Evolutionary conservation across 257 asterid species (phyloP).

Genomic region (Oldenlandia corymbosa): DNA sequence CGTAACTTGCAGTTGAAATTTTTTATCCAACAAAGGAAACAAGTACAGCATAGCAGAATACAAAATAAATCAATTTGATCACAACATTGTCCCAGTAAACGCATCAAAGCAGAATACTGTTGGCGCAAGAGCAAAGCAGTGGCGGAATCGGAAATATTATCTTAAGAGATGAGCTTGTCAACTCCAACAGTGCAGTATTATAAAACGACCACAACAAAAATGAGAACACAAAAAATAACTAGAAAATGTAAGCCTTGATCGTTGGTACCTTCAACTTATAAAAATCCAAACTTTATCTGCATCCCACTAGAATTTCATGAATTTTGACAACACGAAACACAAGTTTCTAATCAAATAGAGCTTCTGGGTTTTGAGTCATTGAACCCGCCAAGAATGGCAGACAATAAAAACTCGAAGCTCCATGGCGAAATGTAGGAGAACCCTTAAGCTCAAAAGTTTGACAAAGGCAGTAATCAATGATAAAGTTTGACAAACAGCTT

Average conservation of each 20-base stretch:
- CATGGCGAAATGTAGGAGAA: not conserved
- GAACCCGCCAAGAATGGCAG: not conserved
- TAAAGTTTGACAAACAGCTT: too few relatives aligned
- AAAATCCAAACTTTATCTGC: not conserved
- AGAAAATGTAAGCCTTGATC: not conserved
- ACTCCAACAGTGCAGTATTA: too few relatives aligned
- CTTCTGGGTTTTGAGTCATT: not conserved
- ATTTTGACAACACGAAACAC: not conserved
- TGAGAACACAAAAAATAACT: not conserved
- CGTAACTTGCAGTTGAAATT: slow-evolving; percentile 2
- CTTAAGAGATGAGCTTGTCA: too few relatives aligned
- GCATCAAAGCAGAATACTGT: not conserved
- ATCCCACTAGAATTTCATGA: not conserved
- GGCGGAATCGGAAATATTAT: not conserved
- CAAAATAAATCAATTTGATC: not conserved
- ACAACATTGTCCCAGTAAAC: not conserved
- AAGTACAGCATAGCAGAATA: not conserved
- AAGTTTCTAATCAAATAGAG: not conserved
- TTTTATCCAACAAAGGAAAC: not conserved
- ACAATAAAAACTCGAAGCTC: not conserved
- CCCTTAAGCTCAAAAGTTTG: not conserved
- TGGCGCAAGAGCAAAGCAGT: not conserved
- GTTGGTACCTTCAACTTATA: not conserved
- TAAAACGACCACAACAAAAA: not conserved
- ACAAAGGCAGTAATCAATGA: not conserved